phyloP scores from a whole-genome alignment of 169 alveolate species.

The Cryptosporidium ubiquitum region DNA sequence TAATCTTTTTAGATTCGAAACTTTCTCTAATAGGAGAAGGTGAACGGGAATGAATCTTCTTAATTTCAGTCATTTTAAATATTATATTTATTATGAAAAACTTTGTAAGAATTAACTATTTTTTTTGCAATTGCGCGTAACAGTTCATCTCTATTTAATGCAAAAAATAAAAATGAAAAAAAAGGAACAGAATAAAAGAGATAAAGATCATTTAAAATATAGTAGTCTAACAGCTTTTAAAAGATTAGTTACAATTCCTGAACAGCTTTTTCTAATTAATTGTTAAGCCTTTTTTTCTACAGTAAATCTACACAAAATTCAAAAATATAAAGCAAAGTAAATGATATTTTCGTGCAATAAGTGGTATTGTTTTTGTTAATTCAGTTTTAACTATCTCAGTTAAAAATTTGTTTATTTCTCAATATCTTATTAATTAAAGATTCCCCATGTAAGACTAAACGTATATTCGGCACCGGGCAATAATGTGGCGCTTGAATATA shows the following conservation, averaged over 20 bases:
- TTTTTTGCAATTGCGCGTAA: background rate
- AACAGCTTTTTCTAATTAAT: background rate
- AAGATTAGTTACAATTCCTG: background rate
- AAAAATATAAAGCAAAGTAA: background rate
- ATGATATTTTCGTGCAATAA: background rate
- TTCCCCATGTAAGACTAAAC: constrained; percentile 69
- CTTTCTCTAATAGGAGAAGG: constrained; percentile 52
- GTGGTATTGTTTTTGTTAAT: background rate
- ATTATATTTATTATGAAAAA: background rate
- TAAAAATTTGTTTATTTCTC: background rate
- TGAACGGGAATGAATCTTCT: constrained; percentile 33
- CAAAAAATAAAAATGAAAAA: background rate
- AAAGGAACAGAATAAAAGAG: background rate
- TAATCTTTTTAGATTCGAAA: constrained; percentile 11
- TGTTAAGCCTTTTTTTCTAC: too few relatives aligned
- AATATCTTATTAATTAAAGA: constrained; percentile 18
- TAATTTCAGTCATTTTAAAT: constrained; percentile 41
- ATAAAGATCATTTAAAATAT: too few relatives aligned
- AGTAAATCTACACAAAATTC: background rate
- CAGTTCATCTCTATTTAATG: background rate
- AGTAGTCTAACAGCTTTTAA: background rate
- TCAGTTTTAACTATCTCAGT: background rate
- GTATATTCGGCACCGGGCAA: constrained; percentile 34
- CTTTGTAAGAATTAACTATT: background rate
- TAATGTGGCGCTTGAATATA: constrained; percentile 16